phyloP scores from a whole-genome alignment of 768 basidiomycete species.

The Polyporus arcularius region DNA sequence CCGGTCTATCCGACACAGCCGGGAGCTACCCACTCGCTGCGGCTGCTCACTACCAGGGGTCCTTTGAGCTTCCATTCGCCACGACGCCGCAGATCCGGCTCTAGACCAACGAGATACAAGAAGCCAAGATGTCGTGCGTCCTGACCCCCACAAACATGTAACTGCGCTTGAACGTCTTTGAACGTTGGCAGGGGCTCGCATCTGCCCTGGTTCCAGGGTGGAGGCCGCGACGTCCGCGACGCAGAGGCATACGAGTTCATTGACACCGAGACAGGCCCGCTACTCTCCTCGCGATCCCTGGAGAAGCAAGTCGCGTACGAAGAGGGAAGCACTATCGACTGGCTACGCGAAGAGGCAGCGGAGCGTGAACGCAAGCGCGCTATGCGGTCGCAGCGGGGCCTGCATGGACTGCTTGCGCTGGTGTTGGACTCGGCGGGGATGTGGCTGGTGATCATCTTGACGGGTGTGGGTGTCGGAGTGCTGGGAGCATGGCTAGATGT shows the following conservation, averaged over 20 bases:
- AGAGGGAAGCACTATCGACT: constrained; percentile 68
- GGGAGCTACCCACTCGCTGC: no score
- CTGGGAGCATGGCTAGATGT: constrained; percentile 75
- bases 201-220: constrained; percentile 16
- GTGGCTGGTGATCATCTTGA: constrained; percentile 69
- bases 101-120: no score
- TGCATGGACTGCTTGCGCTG: constrained; percentile 56
- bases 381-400: constrained; percentile 51
- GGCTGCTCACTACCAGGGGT: no score
- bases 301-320: constrained; percentile 36
- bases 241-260: constrained; percentile 28
- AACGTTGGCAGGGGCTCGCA: constrained; percentile 8
- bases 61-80: no score
- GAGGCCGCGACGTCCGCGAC: constrained; percentile 9
- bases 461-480: constrained; percentile 67
- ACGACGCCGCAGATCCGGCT: no score
- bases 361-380: constrained; percentile 59
- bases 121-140: background rate
- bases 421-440: constrained; percentile 57
- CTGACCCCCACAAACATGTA: constrained; percentile 16
- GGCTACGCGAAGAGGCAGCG: constrained; percentile 64
- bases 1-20: no score
- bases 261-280: constrained; percentile 6
- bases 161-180: background rate
- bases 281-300: background rate